A percentile compares a stretch with the other conserved stretches of the same genome.
Evolutionary conservation across 179 eudicot genomes (phyloP).

Genomic region (Carnegiea gigantea): DNA sequence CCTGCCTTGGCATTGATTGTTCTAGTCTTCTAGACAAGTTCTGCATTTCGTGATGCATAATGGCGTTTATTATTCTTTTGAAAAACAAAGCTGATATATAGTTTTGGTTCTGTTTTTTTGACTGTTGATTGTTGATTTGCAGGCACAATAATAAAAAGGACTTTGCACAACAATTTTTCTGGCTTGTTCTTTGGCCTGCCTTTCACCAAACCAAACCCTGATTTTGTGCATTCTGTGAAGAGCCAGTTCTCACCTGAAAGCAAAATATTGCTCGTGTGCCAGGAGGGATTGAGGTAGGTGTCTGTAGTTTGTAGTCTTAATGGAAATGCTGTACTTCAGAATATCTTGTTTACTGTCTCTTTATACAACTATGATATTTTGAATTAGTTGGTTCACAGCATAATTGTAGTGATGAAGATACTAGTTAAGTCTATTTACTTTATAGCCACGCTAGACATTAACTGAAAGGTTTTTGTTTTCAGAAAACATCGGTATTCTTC

Average conservation of each 20-base stretch:
- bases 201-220: constrained; percentile 89
- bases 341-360: background rate
- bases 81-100: background rate
- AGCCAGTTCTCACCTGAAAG: constrained; percentile 74
- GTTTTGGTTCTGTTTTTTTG: background rate
- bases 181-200: constrained; percentile 88
- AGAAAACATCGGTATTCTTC: background rate
- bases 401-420: background rate
- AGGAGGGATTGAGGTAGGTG: constrained; percentile 86
- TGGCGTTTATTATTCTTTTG: background rate
- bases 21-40: background rate
- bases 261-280: constrained; percentile 84
- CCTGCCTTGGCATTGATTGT: background rate
- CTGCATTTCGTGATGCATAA: background rate
- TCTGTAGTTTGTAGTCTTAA: background rate
- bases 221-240: constrained; percentile 74
- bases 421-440: background rate
- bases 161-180: constrained; percentile 79
- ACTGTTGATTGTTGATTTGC: constrained; percentile 24
- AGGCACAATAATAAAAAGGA: constrained; percentile 83
- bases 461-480: background rate
- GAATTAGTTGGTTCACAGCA: background rate
- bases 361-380: background rate
- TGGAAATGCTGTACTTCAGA: too few relatives aligned
- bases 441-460: background rate